phyloP scores from a whole-genome alignment of 352 stramenopile genomes.

The Phytophthora hybrid region DNA sequence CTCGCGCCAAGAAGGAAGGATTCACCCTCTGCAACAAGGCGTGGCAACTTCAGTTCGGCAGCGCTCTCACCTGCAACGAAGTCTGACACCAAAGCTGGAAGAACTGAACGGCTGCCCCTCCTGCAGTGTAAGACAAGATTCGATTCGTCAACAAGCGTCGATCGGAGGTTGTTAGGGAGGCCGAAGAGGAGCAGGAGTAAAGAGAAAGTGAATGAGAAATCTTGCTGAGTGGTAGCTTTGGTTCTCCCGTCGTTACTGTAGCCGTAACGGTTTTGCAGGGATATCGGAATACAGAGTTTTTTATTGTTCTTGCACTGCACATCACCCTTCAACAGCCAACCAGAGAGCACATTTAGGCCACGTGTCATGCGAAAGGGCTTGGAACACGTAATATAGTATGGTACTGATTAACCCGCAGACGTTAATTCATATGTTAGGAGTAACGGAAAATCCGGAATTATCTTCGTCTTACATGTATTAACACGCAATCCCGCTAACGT shows the following conservation, averaged over 20 bases:
- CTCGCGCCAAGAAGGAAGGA: slow-evolving; percentile 1
- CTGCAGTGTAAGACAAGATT: slow-evolving; percentile 20
- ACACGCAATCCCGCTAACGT: too few relatives aligned
- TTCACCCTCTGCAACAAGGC: slow-evolving; percentile 25
- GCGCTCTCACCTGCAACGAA: slow-evolving; percentile 17
- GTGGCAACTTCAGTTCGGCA: not conserved
- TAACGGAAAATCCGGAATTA: not conserved
- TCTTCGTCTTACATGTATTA: not conserved
- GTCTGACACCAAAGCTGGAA: slow-evolving; percentile 33
- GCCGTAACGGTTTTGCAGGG: slow-evolving; percentile 8
- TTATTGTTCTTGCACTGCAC: not conserved
- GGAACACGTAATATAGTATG: not conserved
- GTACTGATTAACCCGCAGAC: slow-evolving; percentile 3
- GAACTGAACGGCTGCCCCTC: slow-evolving; percentile 11
- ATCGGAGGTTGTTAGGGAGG: not conserved
- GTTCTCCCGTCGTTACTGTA: not conserved
- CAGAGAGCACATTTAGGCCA: not conserved
- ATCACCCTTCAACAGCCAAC: not conserved
- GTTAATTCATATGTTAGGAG: not conserved
- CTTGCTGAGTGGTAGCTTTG: slow-evolving; percentile 11
- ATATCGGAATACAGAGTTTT: slow-evolving; percentile 11
- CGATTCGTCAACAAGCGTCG: slow-evolving; percentile 13
- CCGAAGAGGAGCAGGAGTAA: too few relatives aligned
- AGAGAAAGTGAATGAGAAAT: not conserved
- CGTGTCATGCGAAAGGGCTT: slow-evolving; percentile 14